Evolutionary conservation across 192 early-diverging fungal genomes (phyloP), one percentile per base, ranked within the genome.

Genomic region (Linderina pennispora): DNA sequence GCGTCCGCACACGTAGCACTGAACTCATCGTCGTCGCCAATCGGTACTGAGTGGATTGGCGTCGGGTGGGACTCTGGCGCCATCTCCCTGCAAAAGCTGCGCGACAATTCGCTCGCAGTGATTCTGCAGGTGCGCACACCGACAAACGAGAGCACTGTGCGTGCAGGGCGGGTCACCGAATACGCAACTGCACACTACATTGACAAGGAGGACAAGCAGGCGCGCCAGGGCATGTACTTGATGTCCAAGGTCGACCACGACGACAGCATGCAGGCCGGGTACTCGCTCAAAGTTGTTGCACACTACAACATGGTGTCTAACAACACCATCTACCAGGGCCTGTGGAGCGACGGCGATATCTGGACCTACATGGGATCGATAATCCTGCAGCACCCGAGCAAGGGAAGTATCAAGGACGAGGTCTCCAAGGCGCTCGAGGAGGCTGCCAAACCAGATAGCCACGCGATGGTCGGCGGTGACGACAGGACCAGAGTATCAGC

Each of bases 231-330:
- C 24, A 70, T 63, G 59, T 70, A 70, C 23, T 25, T 70, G 46
- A 54, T 58, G 31, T 52, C 59, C 2, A 61, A 62, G 11, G 52
- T 69, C 24, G 58, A 62, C 21, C 26, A 46, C 9, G 60, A 58
- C 37, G 50, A 62, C 17, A 44, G 55, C 7, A 14, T 22, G 6
- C 33, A 38, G 1, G 8, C 26, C 0, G 59, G 46, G 4, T 48
- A 50, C 10, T 58, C 66, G 47, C 43, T 70, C 18, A 70, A 70
- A 31, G 60, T 70, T 14, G 53, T 70, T 21, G 66, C 66, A 14
- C 66, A 70, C 23, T 70, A 70, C 50, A 70, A 70, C 31, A 70
- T 70, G 66, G 55, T 70, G 3, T 55, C 66, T 14, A 70, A 70
- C 50, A 70, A 70, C 37, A 70, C 66, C 0, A 70, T 70, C 16